Evolutionary conservation across 768 basidiomycete species (phyloP), one percentile per base, ranked within the genome.

Genomic region (Kwoniella heveanensis): DNA sequence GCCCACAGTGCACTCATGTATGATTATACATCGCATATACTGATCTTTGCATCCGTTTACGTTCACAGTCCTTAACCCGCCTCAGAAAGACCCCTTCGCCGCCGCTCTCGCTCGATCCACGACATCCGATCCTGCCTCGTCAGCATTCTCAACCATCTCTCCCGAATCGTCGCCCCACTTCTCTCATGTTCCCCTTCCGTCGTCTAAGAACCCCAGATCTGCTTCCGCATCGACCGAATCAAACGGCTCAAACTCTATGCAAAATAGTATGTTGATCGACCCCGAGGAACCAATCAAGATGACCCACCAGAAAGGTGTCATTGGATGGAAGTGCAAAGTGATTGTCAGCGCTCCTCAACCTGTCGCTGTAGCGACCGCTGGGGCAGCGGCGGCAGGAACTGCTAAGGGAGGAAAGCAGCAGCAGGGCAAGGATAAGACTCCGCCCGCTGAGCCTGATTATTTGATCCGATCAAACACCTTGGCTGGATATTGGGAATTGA

Each of bases 401-500:
- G 51, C 1, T 44, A 22, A 60, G 71, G 51, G 60, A 49, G 10
- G 68, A 19, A 15, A 49, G 10, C 48, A 49, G 48, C 48, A 49
- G 22, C 48, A 49, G 22, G 4, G 5, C 37, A 72, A 77, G 26
- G 36, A 55, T 10, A 54, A 59, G 3, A 39, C 26, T 47, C 13
- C 57, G 12, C 36, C 51, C 22, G 56, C 65, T 2, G 70, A 71
- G 37, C 62, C 72, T 2, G 72, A 74, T 48, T 57, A 72, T 48
- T 53, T 78, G 39, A 77, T 91, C 25, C 84, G 88, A 60, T 85
- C 88, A 13, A 93, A 95, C 76, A 91, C 86, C 19, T 77, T 95
- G 17, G 85, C 86, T 32, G 83, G 86, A 3, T 91, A 90, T 73
- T 83, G 91, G 67, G 92, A 92, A 73, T 81, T 89, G 64, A 95